Base-by-base conservation (phyloP, 2,329 filamentous ascomycete species). In the Parascedosporium putredinis region DNA sequence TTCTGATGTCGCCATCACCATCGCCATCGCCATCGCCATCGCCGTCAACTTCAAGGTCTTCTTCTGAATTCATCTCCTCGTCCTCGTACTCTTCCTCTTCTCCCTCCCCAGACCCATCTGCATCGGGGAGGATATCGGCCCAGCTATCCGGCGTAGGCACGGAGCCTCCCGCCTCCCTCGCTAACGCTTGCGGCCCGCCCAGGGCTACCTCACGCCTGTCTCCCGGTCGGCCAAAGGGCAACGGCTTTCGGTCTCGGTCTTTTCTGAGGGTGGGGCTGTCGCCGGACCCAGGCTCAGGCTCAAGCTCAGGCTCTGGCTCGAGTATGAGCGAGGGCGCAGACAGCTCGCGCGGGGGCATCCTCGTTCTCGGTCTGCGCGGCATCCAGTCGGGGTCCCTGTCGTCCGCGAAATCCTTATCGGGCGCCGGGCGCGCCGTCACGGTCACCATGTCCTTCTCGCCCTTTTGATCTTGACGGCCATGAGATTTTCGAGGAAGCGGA, bases 381-480 rank as follows among this genome's bases (percentile, higher is more conserved):
- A 56, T 55, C 27, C 64, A 68, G 46, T 69, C 67, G 8, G 69
- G 65, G 29, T 68, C 66, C 44, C 63, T 57, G 45, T 64, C 66
- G 53, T 73, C 70, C 38, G 68, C 60, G 55, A 67, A 68, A 42
- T 65, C 57, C 46, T 69, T 67, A 25, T 67, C 68, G 23, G 62
- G 59, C 27, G 68, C 69, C 34, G 72, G 68, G 23, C 64, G 60
- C 5, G 76, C 74, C 59, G 77, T 74, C 4, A 83, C 71, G 0
- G 81, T 84, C 23, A 86, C 81, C 14, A 76, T 66, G 59, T 88
- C 84, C 16, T 63, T 70, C 62, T 88, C 82, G 6, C 81, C 82
- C 56, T 73, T 79, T 72, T 71, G 45, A 72, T 73, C 63, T 88
- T 88, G 47, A 84, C 64, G 10, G 74, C 72, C 55, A 83, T 83